Evolutionary conservation across 2,329 filamentous ascomycete genomes (phyloP).

Genomic region (Microsporum canis): DNA sequence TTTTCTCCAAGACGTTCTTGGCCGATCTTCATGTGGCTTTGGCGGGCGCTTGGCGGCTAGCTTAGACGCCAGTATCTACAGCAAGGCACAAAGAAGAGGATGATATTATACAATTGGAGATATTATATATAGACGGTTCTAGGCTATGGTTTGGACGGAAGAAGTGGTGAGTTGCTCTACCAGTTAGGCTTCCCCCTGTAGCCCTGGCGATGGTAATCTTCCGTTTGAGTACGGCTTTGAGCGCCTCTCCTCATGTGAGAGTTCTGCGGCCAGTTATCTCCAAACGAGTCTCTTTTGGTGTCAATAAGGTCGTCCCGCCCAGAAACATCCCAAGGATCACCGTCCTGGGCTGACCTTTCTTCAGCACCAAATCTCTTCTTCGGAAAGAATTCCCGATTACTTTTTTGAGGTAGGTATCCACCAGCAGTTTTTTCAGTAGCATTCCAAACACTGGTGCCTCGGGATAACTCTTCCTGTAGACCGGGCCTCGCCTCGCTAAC

Average conservation of each 20-base stretch:
- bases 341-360: neutral
- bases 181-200: neutral
- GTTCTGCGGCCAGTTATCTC: neutral
- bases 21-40: slow-evolving; percentile 3
- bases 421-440: neutral
- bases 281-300: neutral
- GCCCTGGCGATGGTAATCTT: neutral
- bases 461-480: neutral
- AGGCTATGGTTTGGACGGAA: neutral
- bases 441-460: neutral
- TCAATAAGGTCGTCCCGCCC: neutral
- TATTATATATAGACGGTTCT: neutral
- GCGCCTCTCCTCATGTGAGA: neutral
- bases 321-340: neutral
- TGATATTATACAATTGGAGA: neutral
- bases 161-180: neutral
- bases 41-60: neutral
- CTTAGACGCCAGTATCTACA: neutral
- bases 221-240: neutral
- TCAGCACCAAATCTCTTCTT: neutral
- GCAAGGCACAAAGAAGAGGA: neutral
- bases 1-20: neutral
- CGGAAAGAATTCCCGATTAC: neutral
- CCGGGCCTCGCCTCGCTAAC: neutral
- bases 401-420: neutral